These are phyloP conservation scores for Kalaharituber pfeilii DNA, from an alignment of 2,329 filamentous ascomycete genomes.

Conservation along the genomic window DNA sequence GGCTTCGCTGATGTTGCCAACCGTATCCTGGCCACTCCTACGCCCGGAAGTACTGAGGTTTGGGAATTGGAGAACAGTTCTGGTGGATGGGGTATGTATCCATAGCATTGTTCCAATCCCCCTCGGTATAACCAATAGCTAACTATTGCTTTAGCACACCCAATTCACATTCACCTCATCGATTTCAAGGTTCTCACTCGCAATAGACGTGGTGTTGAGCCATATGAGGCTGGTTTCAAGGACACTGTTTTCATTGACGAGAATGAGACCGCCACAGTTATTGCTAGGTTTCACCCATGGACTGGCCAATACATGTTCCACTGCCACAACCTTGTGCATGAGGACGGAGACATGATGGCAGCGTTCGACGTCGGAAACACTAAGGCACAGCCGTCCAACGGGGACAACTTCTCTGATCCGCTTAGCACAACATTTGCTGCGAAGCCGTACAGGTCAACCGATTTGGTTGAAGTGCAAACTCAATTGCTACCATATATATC, in stretches of 20 bases:
- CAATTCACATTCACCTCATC: constrained; percentile 40
- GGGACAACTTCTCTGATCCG: constrained; percentile 26
- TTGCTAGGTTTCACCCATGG: constrained; percentile 37
- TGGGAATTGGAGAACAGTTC: constrained; percentile 36
- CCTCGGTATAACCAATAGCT: background rate
- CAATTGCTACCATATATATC: constrained; percentile 15
- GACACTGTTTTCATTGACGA: constrained; percentile 40
- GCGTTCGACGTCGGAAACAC: constrained; percentile 22
- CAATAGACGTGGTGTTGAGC: constrained; percentile 31
- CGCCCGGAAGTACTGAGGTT: constrained; percentile 33
- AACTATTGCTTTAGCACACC: constrained; percentile 1
- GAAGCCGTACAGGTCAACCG: constrained; percentile 15
- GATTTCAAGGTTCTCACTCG: constrained; percentile 39
- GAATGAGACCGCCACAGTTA: constrained; percentile 35
- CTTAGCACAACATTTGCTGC: constrained; percentile 25
- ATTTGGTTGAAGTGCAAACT: constrained; percentile 11
- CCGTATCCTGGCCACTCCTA: constrained; percentile 34
- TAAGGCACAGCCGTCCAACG: background rate
- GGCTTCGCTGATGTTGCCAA: constrained; percentile 32
- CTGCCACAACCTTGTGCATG: constrained; percentile 25
- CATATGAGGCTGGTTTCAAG: constrained; percentile 41
- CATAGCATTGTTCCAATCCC: constrained; percentile 12
- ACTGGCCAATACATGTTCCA: constrained; percentile 36
- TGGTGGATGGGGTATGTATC: constrained; percentile 30
- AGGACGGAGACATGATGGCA: constrained; percentile 25